Conservation (phyloP, 805 yeast species). For the Saccharomyces jurei region DNA sequence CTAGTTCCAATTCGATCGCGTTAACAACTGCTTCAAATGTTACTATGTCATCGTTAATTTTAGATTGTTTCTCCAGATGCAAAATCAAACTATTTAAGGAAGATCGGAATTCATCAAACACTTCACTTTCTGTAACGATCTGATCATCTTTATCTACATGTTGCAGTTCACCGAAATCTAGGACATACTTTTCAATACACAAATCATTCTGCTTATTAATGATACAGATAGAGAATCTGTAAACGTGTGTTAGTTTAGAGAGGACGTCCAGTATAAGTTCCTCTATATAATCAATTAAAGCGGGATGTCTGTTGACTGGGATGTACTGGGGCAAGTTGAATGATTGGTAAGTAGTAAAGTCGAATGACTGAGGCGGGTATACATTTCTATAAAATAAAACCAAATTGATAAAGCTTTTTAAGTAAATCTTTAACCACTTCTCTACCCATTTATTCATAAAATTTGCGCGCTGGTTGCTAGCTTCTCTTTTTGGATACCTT, state of each 20-base stretch:
- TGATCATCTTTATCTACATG: constrained; percentile 13
- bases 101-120: constrained; percentile 28
- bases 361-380: constrained; percentile 32
- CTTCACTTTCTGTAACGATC: constrained; percentile 16
- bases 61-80: constrained; percentile 19
- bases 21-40: constrained; percentile 25
- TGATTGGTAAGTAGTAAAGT: constrained; percentile 31
- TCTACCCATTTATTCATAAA: constrained; percentile 18
- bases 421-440: constrained; percentile 27
- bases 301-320: constrained; percentile 41
- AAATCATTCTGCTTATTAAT: constrained; percentile 14
- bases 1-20: constrained; percentile 22
- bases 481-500: neutral
- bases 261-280: constrained; percentile 25
- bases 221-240: constrained; percentile 20
- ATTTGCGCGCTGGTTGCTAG: neutral
- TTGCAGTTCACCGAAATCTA: constrained; percentile 28
- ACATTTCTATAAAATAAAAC: constrained; percentile 32
- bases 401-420: constrained; percentile 33
- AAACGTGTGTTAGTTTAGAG: constrained; percentile 17
- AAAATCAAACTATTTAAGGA: constrained; percentile 23
- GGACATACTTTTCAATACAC: constrained; percentile 23
- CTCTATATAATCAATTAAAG: constrained; percentile 33
- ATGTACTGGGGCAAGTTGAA: constrained; percentile 36
- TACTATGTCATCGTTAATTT: constrained; percentile 21